Conservation (phyloP, 495 filamentous ascomycete species). For the Aspergillus heteromorphus region DNA sequence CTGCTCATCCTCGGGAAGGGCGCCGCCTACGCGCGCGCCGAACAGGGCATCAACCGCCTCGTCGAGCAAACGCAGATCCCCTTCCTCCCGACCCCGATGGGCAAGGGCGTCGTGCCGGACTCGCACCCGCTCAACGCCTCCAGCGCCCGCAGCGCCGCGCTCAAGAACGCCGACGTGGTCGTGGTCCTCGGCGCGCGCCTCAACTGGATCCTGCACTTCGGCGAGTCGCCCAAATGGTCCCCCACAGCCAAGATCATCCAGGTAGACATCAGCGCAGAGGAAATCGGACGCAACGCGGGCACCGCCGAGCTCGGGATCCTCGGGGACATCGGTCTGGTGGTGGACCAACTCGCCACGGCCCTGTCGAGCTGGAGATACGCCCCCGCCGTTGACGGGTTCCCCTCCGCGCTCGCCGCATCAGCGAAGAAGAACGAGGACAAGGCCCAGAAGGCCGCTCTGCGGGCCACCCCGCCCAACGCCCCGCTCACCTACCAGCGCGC, state of each 20-base stretch:
- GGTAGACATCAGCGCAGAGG: constrained; percentile 54
- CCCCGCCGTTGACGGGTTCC: constrained; percentile 31
- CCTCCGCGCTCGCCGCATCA: constrained; percentile 26
- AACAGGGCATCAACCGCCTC: constrained; percentile 41
- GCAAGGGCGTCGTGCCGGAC: constrained; percentile 57
- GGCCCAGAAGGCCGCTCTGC: constrained; percentile 32
- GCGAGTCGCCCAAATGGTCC: constrained; percentile 54
- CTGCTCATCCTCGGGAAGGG: constrained; percentile 59
- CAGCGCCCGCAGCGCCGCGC: constrained; percentile 52
- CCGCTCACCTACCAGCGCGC: constrained; percentile 52
- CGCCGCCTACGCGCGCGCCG: constrained; percentile 54
- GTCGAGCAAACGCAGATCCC: constrained; percentile 48
- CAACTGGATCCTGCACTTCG: constrained; percentile 64
- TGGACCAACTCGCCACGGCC: constrained; percentile 38
- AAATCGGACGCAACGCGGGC: constrained; percentile 47
- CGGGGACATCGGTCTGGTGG: constrained; percentile 50
- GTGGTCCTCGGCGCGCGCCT: constrained; percentile 55
- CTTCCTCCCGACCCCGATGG: constrained; percentile 61
- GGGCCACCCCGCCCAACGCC: constrained; percentile 23
- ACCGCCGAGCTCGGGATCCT: constrained; percentile 44
- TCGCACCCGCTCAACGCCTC: constrained; percentile 51
- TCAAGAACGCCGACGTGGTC: constrained; percentile 55
- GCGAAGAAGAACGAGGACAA: constrained; percentile 47
- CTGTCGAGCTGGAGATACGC: constrained; percentile 43
- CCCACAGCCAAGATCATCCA: constrained; percentile 50